These are phyloP conservation scores for Hypericum perforatum DNA, from an alignment of 345 rosid species.

Conservation along the genomic window DNA sequence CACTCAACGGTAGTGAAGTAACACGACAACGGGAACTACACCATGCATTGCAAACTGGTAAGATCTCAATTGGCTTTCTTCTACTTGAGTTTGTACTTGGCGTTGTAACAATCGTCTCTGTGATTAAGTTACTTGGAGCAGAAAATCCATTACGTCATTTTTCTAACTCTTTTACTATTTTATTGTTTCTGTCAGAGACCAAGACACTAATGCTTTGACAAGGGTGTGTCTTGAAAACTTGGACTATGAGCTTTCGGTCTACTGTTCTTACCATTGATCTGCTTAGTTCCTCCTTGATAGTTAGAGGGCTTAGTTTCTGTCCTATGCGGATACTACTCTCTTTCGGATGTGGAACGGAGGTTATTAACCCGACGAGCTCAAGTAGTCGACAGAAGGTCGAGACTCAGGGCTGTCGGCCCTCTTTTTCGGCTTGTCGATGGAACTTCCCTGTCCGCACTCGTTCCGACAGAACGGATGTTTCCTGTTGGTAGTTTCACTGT, in stretches of 20 bases:
- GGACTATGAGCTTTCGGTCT: background rate
- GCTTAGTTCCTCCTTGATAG: background rate
- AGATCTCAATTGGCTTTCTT: constrained; percentile 8
- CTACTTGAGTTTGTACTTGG: background rate
- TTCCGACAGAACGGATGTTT: no score
- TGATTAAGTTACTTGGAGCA: background rate
- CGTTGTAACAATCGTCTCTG: no score
- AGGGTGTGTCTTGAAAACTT: background rate
- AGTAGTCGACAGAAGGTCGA: no score
- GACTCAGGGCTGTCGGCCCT: no score
- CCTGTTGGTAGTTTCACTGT: no score
- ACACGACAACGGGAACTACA: constrained; percentile 15
- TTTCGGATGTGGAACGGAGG: no score
- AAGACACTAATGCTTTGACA: constrained; percentile 16
- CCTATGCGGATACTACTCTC: no score
- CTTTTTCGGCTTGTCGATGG: no score
- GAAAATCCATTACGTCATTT: background rate
- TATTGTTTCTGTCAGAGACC: constrained; percentile 16
- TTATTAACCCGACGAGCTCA: no score
- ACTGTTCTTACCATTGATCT: background rate
- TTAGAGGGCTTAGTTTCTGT: background rate
- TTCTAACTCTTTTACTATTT: background rate
- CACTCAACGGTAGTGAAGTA: constrained; percentile 11
- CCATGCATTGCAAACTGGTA: constrained; percentile 28
- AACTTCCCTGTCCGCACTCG: no score